Conservation (phyloP, 495 filamentous ascomycete species). For the Tuber melanosporum region DNA sequence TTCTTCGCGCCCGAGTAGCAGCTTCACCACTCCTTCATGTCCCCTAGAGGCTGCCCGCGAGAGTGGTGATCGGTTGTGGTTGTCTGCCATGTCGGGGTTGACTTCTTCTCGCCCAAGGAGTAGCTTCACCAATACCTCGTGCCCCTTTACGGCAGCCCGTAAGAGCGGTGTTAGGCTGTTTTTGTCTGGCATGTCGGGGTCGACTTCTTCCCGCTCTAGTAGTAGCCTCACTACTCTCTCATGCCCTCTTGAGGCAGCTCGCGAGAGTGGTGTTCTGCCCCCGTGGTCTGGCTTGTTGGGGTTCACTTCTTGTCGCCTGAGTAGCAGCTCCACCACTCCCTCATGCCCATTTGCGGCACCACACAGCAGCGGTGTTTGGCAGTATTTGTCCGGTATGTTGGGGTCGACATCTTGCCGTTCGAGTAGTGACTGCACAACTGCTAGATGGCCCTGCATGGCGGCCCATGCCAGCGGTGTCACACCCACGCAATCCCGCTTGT, state of each 20-base stretch:
- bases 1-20: background rate
- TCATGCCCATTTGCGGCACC: conserved; percentile 44
- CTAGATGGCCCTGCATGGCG: conserved; percentile 33
- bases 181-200: background rate
- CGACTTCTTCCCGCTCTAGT: background rate
- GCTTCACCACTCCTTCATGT: background rate
- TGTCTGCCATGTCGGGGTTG: conserved; percentile 14
- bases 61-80: conserved; percentile 30
- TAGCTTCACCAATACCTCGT: conserved; percentile 38
- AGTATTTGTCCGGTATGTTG: background rate
- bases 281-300: conserved; percentile 10
- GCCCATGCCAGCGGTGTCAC: conserved; percentile 38
- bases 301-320: background rate
- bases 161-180: conserved; percentile 35
- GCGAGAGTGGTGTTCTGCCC: conserved; percentile 29
- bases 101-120: conserved; percentile 4
- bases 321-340: conserved; percentile 29
- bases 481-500: background rate
- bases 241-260: too few relatives aligned
- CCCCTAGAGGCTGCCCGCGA: background rate
- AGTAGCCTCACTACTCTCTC: too few relatives aligned
- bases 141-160: conserved; percentile 43
- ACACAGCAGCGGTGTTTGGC: conserved; percentile 37
- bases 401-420: background rate
- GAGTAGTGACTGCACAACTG: conserved; percentile 22